Percentiles rank a stretch among this genome's conserved stretches.
Conservation (phyloP, 148 eudicot genomes). For the Oxyria digyna region DNA sequence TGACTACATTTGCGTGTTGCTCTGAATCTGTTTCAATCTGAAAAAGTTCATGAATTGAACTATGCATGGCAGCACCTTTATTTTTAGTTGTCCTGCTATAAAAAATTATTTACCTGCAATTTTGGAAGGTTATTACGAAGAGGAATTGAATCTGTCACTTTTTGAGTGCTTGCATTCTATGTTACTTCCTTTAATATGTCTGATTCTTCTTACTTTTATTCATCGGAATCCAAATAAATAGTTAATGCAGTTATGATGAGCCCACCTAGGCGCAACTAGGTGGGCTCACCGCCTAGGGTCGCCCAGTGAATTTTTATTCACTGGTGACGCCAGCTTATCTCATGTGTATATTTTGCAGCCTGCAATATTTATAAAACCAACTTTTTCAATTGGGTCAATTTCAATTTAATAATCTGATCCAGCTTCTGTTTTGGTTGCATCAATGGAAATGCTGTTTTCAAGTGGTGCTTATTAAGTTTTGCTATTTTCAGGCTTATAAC, state of each 20-base stretch:
- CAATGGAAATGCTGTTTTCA: not conserved
- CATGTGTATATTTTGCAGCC: not conserved
- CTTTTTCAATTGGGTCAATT: not conserved
- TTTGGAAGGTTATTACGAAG: not conserved
- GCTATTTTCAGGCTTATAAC: constrained; percentile 63
- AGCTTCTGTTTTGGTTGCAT: not conserved
- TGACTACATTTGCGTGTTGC: not conserved
- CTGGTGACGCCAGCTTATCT: not conserved
- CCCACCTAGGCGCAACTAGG: too few relatives aligned
- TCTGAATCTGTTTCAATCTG: not conserved
- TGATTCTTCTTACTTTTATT: not conserved
- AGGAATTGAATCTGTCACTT: not conserved
- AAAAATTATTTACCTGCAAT: not conserved
- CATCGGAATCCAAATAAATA: not conserved
- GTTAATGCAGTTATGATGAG: too few relatives aligned
- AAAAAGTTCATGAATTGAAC: not conserved
- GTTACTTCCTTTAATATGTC: not conserved
- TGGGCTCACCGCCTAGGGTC: too few relatives aligned
- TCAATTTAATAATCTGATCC: not conserved
- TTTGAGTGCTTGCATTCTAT: not conserved
- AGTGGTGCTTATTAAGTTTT: constrained; percentile 9
- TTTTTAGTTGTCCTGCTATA: not conserved
- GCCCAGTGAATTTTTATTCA: too few relatives aligned
- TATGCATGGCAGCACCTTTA: not conserved
- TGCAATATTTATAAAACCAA: not conserved